Evolutionary conservation across 176 grass and related monocot genomes (phyloP).

Genomic region (Saccharum spontaneum): DNA sequence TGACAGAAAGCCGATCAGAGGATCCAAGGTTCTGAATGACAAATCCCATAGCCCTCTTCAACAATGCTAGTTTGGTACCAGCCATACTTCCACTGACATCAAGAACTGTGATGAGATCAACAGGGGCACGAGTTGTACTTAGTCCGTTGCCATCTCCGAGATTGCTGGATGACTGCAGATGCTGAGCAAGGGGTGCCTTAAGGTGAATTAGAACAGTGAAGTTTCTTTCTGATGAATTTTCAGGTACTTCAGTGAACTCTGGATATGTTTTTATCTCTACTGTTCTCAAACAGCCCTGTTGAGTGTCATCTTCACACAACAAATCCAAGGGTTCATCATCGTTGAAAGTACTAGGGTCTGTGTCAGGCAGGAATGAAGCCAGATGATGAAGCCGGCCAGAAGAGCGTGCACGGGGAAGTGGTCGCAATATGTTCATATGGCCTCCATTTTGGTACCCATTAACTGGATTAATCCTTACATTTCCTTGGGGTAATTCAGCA

Average conservation of each 20-base stretch:
- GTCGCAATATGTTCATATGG: constrained; percentile 54
- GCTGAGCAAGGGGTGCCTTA: constrained; percentile 63
- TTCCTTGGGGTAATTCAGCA: constrained; percentile 42
- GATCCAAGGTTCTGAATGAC: constrained; percentile 94
- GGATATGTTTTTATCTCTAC: constrained; percentile 81
- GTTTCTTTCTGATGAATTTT: constrained; percentile 61
- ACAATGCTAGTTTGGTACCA: constrained; percentile 85
- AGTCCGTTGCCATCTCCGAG: constrained; percentile 25
- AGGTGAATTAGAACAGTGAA: constrained; percentile 87
- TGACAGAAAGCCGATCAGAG: constrained; percentile 74
- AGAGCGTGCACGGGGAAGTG: constrained; percentile 64
- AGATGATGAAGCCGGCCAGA: constrained; percentile 58
- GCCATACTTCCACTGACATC: constrained; percentile 98
- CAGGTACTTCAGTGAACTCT: constrained; percentile 71
- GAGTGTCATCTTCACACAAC: constrained; percentile 20
- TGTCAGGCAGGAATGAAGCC: constrained; percentile 49
- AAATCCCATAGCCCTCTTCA: constrained; percentile 97
- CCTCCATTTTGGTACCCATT: constrained; percentile 62
- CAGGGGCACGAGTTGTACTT: constrained; percentile 51
- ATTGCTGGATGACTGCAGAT: constrained; percentile 14
- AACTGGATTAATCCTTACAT: constrained; percentile 48
- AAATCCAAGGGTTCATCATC: constrained; percentile 81
- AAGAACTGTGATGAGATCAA: constrained; percentile 94
- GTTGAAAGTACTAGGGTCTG: constrained; percentile 61
- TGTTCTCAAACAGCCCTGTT: constrained; percentile 48